A percentile compares a stretch with the other conserved stretches of the same genome.
Evolutionary conservation across 371 early-diverging fungal genomes (phyloP).

Genomic region (Gilbertella persicaria): DNA sequence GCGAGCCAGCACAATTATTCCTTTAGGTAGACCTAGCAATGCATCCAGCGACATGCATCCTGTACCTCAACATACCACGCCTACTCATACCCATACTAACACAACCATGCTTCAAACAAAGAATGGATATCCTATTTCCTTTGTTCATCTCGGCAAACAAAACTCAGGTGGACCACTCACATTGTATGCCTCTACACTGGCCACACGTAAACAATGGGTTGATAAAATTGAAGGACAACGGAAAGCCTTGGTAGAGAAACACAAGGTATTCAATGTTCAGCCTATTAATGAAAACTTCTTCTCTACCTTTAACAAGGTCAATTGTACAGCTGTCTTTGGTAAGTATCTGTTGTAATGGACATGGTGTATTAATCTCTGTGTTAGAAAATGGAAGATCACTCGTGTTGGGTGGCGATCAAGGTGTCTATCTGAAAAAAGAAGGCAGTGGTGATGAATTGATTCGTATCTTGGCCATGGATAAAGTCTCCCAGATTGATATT

Average conservation of each 20-base stretch:
- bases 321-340: slow-evolving; percentile 41
- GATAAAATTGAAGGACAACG: slow-evolving; percentile 80
- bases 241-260: slow-evolving; percentile 56
- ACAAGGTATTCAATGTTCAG: slow-evolving; percentile 62
- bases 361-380: no score
- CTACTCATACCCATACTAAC: not conserved
- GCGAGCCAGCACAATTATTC: slow-evolving; percentile 39
- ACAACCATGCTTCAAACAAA: no score
- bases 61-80: slow-evolving; percentile 5
- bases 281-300: slow-evolving; percentile 38
- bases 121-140: slow-evolving; percentile 63
- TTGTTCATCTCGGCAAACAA: slow-evolving; percentile 78
- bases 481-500: slow-evolving; percentile 86
- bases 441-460: slow-evolving; percentile 36
- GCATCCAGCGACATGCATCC: no score
- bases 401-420: slow-evolving; percentile 48
- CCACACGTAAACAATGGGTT: slow-evolving; percentile 81
- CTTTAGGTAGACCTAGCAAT: slow-evolving; percentile 33
- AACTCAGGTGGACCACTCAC: slow-evolving; percentile 65
- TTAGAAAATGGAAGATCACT: slow-evolving; percentile 33
- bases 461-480: slow-evolving; percentile 73
- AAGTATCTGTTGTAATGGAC: slow-evolving; percentile 4
- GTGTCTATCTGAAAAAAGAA: slow-evolving; percentile 44
- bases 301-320: slow-evolving; percentile 35
- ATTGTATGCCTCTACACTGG: slow-evolving; percentile 71